Base-by-base conservation (phyloP, 1,284 basidiomycete genomes). In the Mycena sp. region DNA sequence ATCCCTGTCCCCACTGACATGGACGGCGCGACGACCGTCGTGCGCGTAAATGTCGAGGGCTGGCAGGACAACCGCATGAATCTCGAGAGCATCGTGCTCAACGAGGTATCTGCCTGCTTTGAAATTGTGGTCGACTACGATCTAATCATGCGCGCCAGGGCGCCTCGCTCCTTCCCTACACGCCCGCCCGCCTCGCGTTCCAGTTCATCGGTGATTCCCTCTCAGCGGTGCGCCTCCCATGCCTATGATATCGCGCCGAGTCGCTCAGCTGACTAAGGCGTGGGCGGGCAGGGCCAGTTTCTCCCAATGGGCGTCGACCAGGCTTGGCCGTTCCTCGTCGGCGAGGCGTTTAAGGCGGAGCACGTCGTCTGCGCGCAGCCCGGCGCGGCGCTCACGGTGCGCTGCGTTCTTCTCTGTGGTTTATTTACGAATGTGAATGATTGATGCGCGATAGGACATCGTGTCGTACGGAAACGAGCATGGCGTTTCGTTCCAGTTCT, bases 171-270 rank as follows among this genome's bases (percentile, higher is more conserved):
- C 72, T 81, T 5, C 80, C 82, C 1, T 87, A 86, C 69, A 74
- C 68, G 10, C 83, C 83, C 0, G 82, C 82, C 1, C 77, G 77
- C 38, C 71, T 85, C 11, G 72, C 76, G 1, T 86, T 87, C 65
- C 85, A 86, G 63, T 86, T 85, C 69, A 85, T 88, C 46, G 85
- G 86, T 0, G 85, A 87, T 66, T 87, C 85, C 1, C 73, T 87
- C 4, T 86, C 85, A 12, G 82, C 85, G 26, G 85, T 86, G 69
- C 60, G 79, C 69, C 19, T n/a, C n/a, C n/a, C 16, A 3, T 35
- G 9, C 1, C 21, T 16, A 26, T 30, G 2, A 25, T 30, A 17
- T 14, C 29, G 26, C 30, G n/a, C n/a, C n/a, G 9, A 38, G 19
- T 6, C 23, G 7, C 45, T 38, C 50, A 45, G 28, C 40, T 58